phyloP scores from a whole-genome alignment of 2,329 filamentous ascomycete genomes.

The Magnaporthiopsis rhizophila region DNA sequence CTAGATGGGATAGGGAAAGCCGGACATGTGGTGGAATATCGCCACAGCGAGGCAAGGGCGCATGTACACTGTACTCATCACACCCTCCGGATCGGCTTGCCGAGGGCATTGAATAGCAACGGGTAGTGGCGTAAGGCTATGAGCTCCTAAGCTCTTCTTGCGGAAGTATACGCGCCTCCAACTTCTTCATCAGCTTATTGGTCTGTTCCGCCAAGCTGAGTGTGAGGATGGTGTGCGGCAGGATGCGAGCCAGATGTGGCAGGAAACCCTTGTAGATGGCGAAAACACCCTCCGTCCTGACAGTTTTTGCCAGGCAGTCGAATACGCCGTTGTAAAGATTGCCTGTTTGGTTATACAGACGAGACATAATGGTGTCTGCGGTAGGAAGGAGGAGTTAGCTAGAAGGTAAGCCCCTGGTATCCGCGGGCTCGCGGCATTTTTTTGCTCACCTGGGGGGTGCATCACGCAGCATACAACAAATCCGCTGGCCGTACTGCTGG shows the following conservation, averaged over 20 bases:
- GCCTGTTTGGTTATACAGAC: constrained; percentile 97
- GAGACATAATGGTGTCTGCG: constrained; percentile 90
- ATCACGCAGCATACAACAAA: constrained; percentile 97
- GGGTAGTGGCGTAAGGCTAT: background rate
- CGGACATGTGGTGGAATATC: no score
- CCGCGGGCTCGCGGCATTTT: background rate
- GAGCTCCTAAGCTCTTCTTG: constrained; percentile 17
- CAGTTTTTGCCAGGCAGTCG: constrained; percentile 84
- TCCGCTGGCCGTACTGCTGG: constrained; percentile 81
- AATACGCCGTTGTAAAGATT: constrained; percentile 92
- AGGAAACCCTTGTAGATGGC: constrained; percentile 98
- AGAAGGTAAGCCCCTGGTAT: background rate
- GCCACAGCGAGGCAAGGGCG: background rate
- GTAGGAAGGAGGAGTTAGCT: background rate
- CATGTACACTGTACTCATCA: background rate
- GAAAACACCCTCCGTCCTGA: constrained; percentile 82
- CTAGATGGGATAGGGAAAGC: no score
- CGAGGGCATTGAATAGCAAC: background rate
- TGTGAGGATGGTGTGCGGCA: constrained; percentile 93
- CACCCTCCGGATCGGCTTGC: background rate
- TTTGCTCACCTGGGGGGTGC: constrained; percentile 81
- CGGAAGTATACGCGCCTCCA: constrained; percentile 56
- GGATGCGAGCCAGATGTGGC: constrained; percentile 85
- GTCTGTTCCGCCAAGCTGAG: constrained; percentile 93
- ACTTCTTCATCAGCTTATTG: constrained; percentile 77